These are phyloP conservation scores for Phytophthora citricola DNA, from an alignment of 352 stramenopile genomes.

Conservation along the genomic window DNA sequence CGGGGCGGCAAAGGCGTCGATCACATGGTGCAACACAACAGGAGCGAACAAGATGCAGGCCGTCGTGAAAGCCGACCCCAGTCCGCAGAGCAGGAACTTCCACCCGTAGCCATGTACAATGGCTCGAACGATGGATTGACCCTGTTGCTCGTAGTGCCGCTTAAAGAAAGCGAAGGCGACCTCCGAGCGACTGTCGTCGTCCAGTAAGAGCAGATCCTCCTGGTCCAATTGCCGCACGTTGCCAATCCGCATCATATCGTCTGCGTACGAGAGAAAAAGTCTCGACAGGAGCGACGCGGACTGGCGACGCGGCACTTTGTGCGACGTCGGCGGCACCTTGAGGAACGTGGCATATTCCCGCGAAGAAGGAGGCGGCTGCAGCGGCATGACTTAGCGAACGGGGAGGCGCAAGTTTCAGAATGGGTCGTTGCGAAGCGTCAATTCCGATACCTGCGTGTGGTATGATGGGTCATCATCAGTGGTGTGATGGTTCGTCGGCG, in stretches of 20 bases:
- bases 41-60: conserved; percentile 40
- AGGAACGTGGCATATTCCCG: too few relatives aligned
- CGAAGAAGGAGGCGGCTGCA: too few relatives aligned
- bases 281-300: conserved; percentile 25
- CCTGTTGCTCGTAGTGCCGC: conserved; percentile 20
- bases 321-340: too few relatives aligned
- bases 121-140: conserved; percentile 26
- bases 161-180: conserved; percentile 31
- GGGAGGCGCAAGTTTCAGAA: too few relatives aligned
- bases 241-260: conserved; percentile 37
- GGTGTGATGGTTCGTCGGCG: too few relatives aligned
- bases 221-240: conserved; percentile 33
- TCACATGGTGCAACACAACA: conserved; percentile 47
- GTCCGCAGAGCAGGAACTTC: conserved; percentile 29
- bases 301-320: too few relatives aligned
- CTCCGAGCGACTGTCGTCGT: conserved; percentile 25
- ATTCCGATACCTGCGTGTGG: too few relatives aligned
- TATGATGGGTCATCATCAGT: too few relatives aligned
- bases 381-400: too few relatives aligned
- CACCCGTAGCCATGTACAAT: conserved; percentile 30
- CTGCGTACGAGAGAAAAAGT: conserved; percentile 42
- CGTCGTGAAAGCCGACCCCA: conserved; percentile 22
- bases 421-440: too few relatives aligned
- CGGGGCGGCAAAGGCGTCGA: conserved; percentile 38
- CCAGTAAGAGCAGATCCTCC: conserved; percentile 42